phyloP scores from a whole-genome alignment of 2,329 filamentous ascomycete species.

The Mollisiaceae sp. region DNA sequence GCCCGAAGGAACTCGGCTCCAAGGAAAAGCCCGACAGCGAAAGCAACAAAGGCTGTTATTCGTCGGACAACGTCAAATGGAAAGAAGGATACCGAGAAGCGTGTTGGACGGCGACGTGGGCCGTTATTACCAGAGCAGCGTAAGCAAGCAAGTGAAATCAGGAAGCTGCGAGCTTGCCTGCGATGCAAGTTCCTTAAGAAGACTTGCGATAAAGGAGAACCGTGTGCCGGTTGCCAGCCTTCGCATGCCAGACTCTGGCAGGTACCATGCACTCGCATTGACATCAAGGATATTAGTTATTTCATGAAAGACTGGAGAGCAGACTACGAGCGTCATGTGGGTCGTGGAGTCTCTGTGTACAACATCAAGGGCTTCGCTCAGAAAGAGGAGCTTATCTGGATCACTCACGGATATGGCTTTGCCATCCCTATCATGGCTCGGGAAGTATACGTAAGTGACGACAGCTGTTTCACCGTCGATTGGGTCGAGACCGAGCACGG shows the following conservation, averaged over 20 bases:
- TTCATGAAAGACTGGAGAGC: slow-evolving; percentile 99
- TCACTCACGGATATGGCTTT: slow-evolving; percentile 95
- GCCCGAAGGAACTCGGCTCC: slow-evolving; percentile 71
- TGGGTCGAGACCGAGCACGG: slow-evolving; percentile 82
- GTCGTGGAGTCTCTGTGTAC: slow-evolving; percentile 84
- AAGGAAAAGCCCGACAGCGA: slow-evolving; percentile 66
- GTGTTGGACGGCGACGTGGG: slow-evolving; percentile 87
- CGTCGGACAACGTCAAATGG: slow-evolving; percentile 72
- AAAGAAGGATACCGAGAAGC: slow-evolving; percentile 90
- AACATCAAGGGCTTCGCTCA: slow-evolving; percentile 87
- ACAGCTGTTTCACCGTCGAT: slow-evolving; percentile 90
- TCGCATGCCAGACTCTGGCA: slow-evolving; percentile 96
- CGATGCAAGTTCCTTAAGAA: slow-evolving; percentile 99
- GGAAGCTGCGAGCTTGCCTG: slow-evolving; percentile 90
- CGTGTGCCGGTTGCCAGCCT: slow-evolving; percentile 92
- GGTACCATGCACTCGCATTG: slow-evolving; percentile 95
- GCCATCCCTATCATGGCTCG: slow-evolving; percentile 91
- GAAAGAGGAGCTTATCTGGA: slow-evolving; percentile 78
- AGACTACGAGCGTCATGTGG: slow-evolving; percentile 90
- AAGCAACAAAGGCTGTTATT: slow-evolving; percentile 83
- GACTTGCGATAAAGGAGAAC: slow-evolving; percentile 97
- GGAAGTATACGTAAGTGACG: slow-evolving; percentile 89
- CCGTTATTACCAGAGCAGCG: slow-evolving; percentile 91
- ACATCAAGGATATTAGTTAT: slow-evolving; percentile 97
- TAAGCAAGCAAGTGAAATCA: slow-evolving; percentile 95